phyloP scores from a whole-genome alignment of 345 rosid species.

The Camelina laxa region DNA sequence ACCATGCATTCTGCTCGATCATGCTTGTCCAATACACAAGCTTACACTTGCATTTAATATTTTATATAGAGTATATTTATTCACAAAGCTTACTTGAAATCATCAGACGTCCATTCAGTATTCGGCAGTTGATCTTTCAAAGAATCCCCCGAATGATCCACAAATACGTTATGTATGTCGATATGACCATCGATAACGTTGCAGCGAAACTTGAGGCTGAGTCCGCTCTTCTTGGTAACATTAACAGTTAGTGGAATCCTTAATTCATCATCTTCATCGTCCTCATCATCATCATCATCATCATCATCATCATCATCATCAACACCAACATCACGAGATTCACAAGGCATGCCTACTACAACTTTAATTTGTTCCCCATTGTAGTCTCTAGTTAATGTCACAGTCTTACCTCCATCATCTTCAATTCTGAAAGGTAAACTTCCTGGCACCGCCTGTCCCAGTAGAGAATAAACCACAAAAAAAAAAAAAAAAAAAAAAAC shows the following conservation, averaged over 20 bases:
- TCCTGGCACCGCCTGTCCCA: constrained; percentile 52
- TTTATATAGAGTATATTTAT: too few species aligned
- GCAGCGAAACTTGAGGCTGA: constrained; percentile 59
- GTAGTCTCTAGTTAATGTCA: constrained; percentile 65
- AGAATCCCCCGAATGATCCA: too few species aligned
- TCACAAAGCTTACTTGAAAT: too few species aligned
- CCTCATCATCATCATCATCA: too few species aligned
- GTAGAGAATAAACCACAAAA: neutral
- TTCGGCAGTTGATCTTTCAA: too few species aligned
- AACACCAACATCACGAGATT: too few species aligned
- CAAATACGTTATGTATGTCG: too few species aligned
- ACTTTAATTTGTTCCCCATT: constrained; percentile 65
- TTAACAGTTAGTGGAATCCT: constrained; percentile 64
- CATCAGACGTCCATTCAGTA: too few species aligned
- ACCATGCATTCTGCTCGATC: too few species aligned
- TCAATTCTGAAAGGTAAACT: constrained; percentile 73
- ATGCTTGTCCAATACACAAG: too few species aligned
- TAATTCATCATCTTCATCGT: constrained; percentile 46
- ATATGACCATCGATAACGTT: constrained; percentile 44
- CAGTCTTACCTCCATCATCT: constrained; percentile 64
- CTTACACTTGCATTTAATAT: too few species aligned
- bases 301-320: too few species aligned
- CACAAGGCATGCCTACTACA: constrained; percentile 68
- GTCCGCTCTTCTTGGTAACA: constrained; percentile 61
- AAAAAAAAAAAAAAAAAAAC: neutral